A percentile compares a stretch with the other conserved stretches of the same genome.
Conservation (phyloP, 352 stramenopile species). For the Globisporangium viniferum region DNA sequence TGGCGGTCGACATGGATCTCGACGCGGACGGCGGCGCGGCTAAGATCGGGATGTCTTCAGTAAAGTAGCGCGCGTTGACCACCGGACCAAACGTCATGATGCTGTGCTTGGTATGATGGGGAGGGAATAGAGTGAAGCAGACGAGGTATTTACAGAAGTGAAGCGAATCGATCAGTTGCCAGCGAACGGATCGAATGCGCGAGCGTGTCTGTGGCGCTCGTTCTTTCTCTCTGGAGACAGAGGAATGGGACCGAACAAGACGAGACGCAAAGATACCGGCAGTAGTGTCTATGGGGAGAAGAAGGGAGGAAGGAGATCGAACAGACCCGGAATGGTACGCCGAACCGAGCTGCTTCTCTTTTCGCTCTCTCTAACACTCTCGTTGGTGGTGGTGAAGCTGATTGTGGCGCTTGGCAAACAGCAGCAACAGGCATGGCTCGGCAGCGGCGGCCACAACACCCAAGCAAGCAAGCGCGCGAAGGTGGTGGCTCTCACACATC, state of each 20-base stretch:
- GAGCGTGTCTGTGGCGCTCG: slow-evolving; percentile 3
- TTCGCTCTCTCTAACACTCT: slow-evolving; percentile 5
- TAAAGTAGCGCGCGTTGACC: slow-evolving; percentile 11
- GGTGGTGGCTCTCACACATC: slow-evolving; percentile 7
- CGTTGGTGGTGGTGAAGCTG: neutral
- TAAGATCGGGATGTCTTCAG: slow-evolving; percentile 9
- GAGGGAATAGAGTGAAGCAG: neutral
- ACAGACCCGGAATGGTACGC: neutral
- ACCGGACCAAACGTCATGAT: slow-evolving; percentile 12
- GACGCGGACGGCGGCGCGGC: slow-evolving; percentile 8
- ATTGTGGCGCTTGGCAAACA: neutral
- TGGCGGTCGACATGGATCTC: slow-evolving; percentile 3
- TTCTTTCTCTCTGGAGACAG: neutral
- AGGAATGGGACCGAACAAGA: neutral
- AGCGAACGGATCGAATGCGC: neutral
- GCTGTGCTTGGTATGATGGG: neutral
- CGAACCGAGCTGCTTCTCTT: slow-evolving; percentile 3
- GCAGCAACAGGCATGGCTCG: neutral
- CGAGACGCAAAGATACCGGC: neutral
- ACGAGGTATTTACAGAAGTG: slow-evolving; percentile 11
- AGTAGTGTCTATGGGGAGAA: slow-evolving; percentile 1
- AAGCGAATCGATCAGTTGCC: neutral
- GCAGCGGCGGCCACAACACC: neutral
- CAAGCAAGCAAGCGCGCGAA: neutral
- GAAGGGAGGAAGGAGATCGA: neutral